Evolutionary conservation across 2,329 filamentous ascomycete species (phyloP).

Genomic region (Fusarium verticillioides): DNA sequence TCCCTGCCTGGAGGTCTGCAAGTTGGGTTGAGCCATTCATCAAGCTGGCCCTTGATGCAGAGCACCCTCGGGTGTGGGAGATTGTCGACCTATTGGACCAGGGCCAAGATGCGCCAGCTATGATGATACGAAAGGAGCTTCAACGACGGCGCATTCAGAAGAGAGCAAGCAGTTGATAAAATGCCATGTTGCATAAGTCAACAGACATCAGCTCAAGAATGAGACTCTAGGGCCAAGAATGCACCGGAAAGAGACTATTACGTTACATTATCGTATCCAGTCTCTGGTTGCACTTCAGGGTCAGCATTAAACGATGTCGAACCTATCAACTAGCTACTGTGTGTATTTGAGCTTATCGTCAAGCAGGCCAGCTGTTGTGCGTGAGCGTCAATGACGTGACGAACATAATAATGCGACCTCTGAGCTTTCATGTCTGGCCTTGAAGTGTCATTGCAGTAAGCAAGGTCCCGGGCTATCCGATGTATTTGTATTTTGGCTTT

Average conservation of each 20-base stretch:
- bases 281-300: background rate
- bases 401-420: background rate
- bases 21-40: slow-evolving; percentile 47
- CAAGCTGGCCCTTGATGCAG: slow-evolving; percentile 40
- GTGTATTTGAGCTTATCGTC: background rate
- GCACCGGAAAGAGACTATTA: background rate
- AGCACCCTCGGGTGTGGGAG: slow-evolving; percentile 49
- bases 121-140: slow-evolving; percentile 42
- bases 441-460: slow-evolving; percentile 23
- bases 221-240: background rate
- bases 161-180: slow-evolving; percentile 3
- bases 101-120: slow-evolving; percentile 30
- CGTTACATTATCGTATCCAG: background rate
- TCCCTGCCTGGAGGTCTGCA: slow-evolving; percentile 18
- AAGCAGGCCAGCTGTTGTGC: background rate
- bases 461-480: slow-evolving; percentile 36
- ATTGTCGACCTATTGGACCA: slow-evolving; percentile 46
- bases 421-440: background rate
- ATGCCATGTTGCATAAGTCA: background rate
- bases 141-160: slow-evolving; percentile 40
- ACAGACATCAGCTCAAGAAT: background rate
- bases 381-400: slow-evolving; percentile 24
- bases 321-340: background rate
- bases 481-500: background rate
- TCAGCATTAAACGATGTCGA: slow-evolving; percentile 7